These are phyloP conservation scores for Apiotrichum akiyoshidainum DNA, from an alignment of 1,284 basidiomycete species.

Conservation along the genomic window DNA sequence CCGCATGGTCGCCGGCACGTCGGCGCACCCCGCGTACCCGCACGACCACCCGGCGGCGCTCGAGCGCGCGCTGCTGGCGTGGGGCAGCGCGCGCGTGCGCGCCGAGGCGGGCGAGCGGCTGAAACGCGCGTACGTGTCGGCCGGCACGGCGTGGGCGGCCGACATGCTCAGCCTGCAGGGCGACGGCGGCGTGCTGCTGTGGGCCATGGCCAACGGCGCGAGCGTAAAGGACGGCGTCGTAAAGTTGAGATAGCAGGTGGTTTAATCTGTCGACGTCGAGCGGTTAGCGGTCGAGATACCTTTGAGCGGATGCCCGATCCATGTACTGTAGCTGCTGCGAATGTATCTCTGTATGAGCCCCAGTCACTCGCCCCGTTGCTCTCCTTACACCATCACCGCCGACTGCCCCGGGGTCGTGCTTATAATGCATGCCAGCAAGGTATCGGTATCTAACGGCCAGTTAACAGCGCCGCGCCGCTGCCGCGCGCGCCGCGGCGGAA, in stretches of 20 bases:
- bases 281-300: too few relatives aligned
- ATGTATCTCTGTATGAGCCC: too few relatives aligned
- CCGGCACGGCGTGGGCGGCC: constrained; percentile 26
- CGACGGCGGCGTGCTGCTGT: constrained; percentile 17
- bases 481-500: not conserved
- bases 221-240: constrained; percentile 27
- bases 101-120: constrained; percentile 33
- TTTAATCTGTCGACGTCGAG: too few relatives aligned
- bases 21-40: not conserved
- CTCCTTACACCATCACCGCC: too few relatives aligned
- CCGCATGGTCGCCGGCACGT: constrained; percentile 8
- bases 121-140: constrained; percentile 31
- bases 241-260: constrained; percentile 15
- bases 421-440: constrained; percentile 1
- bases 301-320: too few relatives aligned
- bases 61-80: constrained; percentile 33
- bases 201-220: constrained; percentile 24
- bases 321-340: too few relatives aligned
- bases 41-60: constrained; percentile 6
- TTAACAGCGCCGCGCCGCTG: constrained; percentile 1
- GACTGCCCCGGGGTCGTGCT: not conserved
- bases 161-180: constrained; percentile 23
- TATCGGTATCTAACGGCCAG: constrained; percentile 1
- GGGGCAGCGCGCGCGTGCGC: constrained; percentile 30
- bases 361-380: too few relatives aligned